Conservation (phyloP, 164 flowering plant species). For the Pachysandra terminalis region DNA sequence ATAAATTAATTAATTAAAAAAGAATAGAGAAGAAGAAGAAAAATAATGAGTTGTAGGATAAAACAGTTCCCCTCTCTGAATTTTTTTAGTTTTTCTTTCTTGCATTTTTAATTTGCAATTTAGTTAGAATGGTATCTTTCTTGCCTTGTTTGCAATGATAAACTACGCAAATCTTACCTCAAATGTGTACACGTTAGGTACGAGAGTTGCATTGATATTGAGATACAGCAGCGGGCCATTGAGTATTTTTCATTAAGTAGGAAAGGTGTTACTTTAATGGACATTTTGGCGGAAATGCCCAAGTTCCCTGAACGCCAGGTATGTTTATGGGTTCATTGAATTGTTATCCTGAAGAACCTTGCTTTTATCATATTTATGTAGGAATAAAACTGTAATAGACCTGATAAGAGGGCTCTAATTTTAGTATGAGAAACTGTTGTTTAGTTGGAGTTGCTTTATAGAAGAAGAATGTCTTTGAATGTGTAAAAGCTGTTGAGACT, state of each 20-base stretch:
- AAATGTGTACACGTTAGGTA: conserved; percentile 41
- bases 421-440: background rate
- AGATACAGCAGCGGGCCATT: conserved; percentile 96
- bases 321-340: background rate
- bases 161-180: background rate
- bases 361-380: background rate
- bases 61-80: no score
- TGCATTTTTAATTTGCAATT: no score
- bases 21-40: no score
- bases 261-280: conserved; percentile 86
- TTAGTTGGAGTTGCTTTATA: background rate
- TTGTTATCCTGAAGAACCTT: background rate
- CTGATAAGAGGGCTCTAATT: background rate
- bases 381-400: conserved; percentile 1
- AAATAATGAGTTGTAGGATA: no score
- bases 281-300: conserved; percentile 98
- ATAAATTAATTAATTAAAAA: no score
- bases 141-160: background rate
- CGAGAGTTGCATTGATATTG: conserved; percentile 95
- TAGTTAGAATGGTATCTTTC: background rate
- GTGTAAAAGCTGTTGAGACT: background rate
- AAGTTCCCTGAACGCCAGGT: conserved; percentile 99
- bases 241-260: conserved; percentile 82
- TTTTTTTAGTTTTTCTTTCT: no score
- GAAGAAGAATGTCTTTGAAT: background rate